Evolutionary conservation across 129 eudicot genomes (phyloP).

Genomic region (Escallonia rubra): DNA sequence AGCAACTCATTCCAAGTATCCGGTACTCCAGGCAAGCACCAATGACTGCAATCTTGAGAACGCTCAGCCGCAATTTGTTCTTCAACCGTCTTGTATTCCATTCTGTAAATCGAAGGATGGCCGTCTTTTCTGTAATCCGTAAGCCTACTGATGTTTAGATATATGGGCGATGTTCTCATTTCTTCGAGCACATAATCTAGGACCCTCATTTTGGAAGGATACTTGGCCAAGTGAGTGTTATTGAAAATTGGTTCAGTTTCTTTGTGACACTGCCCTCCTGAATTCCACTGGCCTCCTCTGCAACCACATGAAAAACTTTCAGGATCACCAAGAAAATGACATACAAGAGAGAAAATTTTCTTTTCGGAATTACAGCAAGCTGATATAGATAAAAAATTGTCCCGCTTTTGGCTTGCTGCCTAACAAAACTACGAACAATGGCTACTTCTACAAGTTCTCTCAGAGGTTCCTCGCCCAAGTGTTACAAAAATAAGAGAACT

Average conservation of each 20-base stretch:
- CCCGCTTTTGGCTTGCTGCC: too few species aligned
- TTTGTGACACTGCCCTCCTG: constrained; percentile 89
- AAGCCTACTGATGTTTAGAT: constrained; percentile 74
- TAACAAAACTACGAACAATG: too few species aligned
- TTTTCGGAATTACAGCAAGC: too few species aligned
- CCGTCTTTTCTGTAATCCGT: constrained; percentile 93
- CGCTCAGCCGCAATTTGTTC: constrained; percentile 46
- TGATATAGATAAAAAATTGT: too few species aligned
- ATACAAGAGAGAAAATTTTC: too few species aligned
- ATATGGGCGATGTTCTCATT: constrained; percentile 69
- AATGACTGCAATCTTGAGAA: constrained; percentile 92
- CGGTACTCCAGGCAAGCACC: constrained; percentile 98
- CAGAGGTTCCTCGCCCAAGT: too few species aligned
- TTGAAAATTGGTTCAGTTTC: constrained; percentile 82
- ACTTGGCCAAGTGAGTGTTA: constrained; percentile 46
- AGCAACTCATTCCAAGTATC: constrained; percentile 95
- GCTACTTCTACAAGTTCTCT: too few species aligned
- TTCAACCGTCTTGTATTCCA: constrained; percentile 41
- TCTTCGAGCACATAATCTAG: constrained; percentile 51
- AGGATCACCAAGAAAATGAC: neutral
- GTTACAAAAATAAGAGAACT: too few species aligned
- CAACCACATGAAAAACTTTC: constrained; percentile 19
- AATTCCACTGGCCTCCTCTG: constrained; percentile 96
- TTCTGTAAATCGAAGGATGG: constrained; percentile 83
- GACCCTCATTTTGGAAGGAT: constrained; percentile 80